A percentile compares a stretch with the other conserved stretches of the same genome.
phyloP scores from a whole-genome alignment of 805 yeast genomes.

The Metschnikowia cubensis region DNA sequence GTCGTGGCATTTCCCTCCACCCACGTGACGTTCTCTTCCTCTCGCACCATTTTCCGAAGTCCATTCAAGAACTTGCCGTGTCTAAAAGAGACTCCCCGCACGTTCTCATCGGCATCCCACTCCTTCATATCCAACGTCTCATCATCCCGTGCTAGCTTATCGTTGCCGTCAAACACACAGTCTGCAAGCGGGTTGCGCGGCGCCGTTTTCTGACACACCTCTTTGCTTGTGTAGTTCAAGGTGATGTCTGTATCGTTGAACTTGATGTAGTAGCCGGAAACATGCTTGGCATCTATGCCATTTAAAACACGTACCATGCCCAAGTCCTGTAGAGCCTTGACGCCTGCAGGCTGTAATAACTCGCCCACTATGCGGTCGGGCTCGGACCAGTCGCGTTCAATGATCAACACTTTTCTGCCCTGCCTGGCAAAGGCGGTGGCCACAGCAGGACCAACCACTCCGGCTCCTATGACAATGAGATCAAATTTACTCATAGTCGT shows the following conservation, averaged over 20 bases:
- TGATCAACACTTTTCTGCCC: conserved; percentile 74
- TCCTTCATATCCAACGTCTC: conserved; percentile 42
- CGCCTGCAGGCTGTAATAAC: conserved; percentile 94
- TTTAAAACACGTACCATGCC: conserved; percentile 79
- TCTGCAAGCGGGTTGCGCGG: conserved; percentile 48
- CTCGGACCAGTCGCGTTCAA: conserved; percentile 85
- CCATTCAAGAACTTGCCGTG: conserved; percentile 86
- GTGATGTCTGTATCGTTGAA: conserved; percentile 54
- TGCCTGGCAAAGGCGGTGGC: conserved; percentile 89
- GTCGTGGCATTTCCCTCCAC: conserved; percentile 81
- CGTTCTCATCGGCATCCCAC: conserved; percentile 57
- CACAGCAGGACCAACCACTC: conserved; percentile 91
- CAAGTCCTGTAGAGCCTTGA: conserved; percentile 72
- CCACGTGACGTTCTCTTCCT: conserved; percentile 70
- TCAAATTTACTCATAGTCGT: conserved; percentile 37
- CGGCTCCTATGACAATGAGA: conserved; percentile 95
- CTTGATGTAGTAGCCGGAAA: conserved; percentile 76
- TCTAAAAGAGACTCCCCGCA: conserved; percentile 82
- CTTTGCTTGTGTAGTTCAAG: conserved; percentile 70
- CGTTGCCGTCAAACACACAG: conserved; percentile 57
- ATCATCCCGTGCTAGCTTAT: conserved; percentile 45
- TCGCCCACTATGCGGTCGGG: conserved; percentile 98
- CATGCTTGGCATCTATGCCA: conserved; percentile 71
- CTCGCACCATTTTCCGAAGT: conserved; percentile 63
- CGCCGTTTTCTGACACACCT: conserved; percentile 38